Base-by-base conservation (phyloP, 2,329 filamentous ascomycete genomes). In the Penicillium sp. region DNA sequence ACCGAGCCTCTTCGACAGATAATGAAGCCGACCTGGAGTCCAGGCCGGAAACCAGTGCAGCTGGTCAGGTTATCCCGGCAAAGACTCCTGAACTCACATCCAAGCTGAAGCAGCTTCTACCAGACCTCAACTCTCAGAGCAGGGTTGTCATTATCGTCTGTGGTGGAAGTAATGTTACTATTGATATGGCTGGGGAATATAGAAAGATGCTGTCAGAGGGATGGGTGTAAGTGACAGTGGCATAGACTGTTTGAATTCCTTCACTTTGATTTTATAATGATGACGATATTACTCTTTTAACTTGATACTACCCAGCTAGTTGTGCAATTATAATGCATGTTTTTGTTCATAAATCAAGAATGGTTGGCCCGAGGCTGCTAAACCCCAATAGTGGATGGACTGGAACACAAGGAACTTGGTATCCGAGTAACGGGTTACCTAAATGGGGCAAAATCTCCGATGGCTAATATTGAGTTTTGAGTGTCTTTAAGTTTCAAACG, bases 131-230 rank as follows among this genome's bases (percentile, higher is more conserved):
- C 75, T 78, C 80, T 0, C 77, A 83, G 56, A 89, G 86, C 71
- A 90, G 90, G 62, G 84, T 97, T 6, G 91, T 97, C 1, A 79
- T 97, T 52, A 81, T 96, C 24, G 86, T 97, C 7, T 98, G 93
- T 69, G 93, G 93, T 45, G 90, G 90, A 4, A 87, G 83, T 22
- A 86, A 86, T 70, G 83, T 90, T 35, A 85, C 83, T 2, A 71
- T 88, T 57, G 81, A 84, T 35, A 82, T 87, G 68, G 75, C 91
- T 52, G 77, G 80, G 52, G 79, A 76, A 55, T 91, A 88, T 71
- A 78, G 79, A 61, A 75, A 80, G 63, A 69, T 71, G 61, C 70
- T 80, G 62, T 68, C 70, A 26, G 68, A 73, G 39, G 76, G 75
- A 19, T 78, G 76, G 76, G 68, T 58, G 26, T 68, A 54, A 63